Evolutionary conservation across 768 basidiomycete genomes (phyloP), one percentile per base, ranked within the genome.

Genomic region (Russula lepida): DNA sequence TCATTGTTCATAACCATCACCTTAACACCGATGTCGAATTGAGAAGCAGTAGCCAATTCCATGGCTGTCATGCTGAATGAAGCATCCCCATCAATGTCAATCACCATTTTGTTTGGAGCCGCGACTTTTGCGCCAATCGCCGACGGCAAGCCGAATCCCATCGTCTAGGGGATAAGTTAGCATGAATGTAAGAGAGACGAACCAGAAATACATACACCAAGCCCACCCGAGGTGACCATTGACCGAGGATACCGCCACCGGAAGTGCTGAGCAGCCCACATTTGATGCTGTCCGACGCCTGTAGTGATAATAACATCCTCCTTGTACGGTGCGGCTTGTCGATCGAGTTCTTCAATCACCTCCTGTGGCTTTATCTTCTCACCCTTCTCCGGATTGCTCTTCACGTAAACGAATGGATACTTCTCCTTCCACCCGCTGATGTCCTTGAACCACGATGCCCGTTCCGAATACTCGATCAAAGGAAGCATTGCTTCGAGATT

Each of bases 41-140:
- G 91, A 27, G 89, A 80, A 5, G 97, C 97, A 0, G 97, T 99
- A 25, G 87, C 86, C 54, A 99, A 84, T 75, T 99, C 97, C 97
- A 98, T 99, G 0, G 94, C 95, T 1, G 97, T 98, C 97, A 98
- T 99, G 70, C 90, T 93, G 76, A 98, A 95, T 23, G 92, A 95
- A 0, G 97, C 97, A 71, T 99, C 97, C 12, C 97, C 97, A 68
- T 99, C 97, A 64, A 98, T 86, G 72, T 99, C 95, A 51, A 99
- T 78, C 59, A 99, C 95, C 57, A 82, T 88, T 76, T 98, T 98
- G 28, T 92, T 74, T 0, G 95, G 95, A 1, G 88, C 88, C 27
- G 92, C 97, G 37, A 99, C 94, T 74, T 99, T 99, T 65, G 95
- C 95, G 50, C 97, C 97, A 59, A 98, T 91, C 51, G 94, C 90